Percentiles rank a stretch among this genome's conserved stretches.
phyloP scores from a whole-genome alignment of 2,329 filamentous ascomycete species.

The Hymenotorrendiella dingleyae region DNA sequence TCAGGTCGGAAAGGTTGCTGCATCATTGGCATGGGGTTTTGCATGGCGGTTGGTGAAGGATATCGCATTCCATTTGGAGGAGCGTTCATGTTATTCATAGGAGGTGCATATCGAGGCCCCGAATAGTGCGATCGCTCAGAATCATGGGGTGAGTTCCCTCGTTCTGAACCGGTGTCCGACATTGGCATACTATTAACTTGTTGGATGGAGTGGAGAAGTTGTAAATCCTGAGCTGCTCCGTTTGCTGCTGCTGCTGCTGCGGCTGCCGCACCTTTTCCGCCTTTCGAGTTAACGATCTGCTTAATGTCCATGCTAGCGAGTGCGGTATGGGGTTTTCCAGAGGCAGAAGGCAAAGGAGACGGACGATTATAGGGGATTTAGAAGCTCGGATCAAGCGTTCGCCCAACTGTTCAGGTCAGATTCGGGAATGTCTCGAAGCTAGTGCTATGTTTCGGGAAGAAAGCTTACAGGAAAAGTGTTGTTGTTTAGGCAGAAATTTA shows the following conservation, averaged over 20 bases:
- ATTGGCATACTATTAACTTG: slow-evolving; percentile 28
- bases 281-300: slow-evolving; percentile 33
- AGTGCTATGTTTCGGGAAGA: slow-evolving; percentile 26
- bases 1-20: slow-evolving; percentile 29
- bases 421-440: slow-evolving; percentile 21
- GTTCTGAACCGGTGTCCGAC: slow-evolving; percentile 31
- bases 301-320: slow-evolving; percentile 31
- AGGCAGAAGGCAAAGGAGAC: slow-evolving; percentile 6
- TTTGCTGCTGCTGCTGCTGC: slow-evolving; percentile 24
- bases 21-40: slow-evolving; percentile 30
- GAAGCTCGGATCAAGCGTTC: slow-evolving; percentile 30
- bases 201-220: slow-evolving; percentile 31
- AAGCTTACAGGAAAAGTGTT: slow-evolving; percentile 15
- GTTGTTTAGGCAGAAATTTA: slow-evolving; percentile 9
- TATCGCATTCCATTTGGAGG: slow-evolving; percentile 28
- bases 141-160: slow-evolving; percentile 31
- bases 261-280: slow-evolving; percentile 25
- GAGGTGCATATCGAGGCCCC: slow-evolving; percentile 21
- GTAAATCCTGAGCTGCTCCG: slow-evolving; percentile 27
- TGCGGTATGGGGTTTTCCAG: slow-evolving; percentile 1
- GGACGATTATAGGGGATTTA: slow-evolving; percentile 20
- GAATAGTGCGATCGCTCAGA: slow-evolving; percentile 32
- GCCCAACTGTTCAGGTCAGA: slow-evolving; percentile 20
- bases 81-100: slow-evolving; percentile 29
- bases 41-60: slow-evolving; percentile 32